phyloP scores from a whole-genome alignment of 495 filamentous ascomycete species.

The Aspergillus carlsbadensis region DNA sequence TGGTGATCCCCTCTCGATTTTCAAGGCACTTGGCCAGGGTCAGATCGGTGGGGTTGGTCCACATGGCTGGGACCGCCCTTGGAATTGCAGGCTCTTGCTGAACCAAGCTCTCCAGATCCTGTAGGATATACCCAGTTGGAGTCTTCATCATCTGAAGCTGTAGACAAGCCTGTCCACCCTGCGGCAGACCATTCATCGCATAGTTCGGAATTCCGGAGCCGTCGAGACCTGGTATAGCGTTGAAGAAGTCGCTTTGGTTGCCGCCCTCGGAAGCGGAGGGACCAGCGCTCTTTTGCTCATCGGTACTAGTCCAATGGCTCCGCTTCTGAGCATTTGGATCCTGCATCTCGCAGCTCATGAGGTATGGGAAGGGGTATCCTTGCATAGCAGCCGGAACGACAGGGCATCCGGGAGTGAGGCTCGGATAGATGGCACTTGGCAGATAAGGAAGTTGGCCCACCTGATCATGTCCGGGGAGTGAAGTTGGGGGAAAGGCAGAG shows the following conservation, averaged over 20 bases:
- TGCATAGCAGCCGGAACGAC: slow-evolving; percentile 18
- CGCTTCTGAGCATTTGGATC: slow-evolving; percentile 6
- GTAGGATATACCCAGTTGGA: slow-evolving; percentile 54
- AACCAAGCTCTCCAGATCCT: slow-evolving; percentile 69
- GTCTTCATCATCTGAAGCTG: slow-evolving; percentile 46
- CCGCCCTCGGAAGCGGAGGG: slow-evolving; percentile 18
- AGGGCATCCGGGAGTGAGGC: slow-evolving; percentile 7
- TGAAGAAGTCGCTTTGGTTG: slow-evolving; percentile 27
- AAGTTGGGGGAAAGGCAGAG: slow-evolving; percentile 22
- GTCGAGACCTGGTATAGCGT: slow-evolving; percentile 17
- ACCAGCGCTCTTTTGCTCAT: slow-evolving; percentile 25
- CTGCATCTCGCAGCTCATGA: slow-evolving; percentile 26
- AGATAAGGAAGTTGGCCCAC: slow-evolving; percentile 31
- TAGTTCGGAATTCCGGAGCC: slow-evolving; percentile 24
- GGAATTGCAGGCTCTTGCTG: slow-evolving; percentile 79
- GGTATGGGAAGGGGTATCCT: slow-evolving; percentile 32
- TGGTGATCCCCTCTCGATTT: slow-evolving; percentile 83
- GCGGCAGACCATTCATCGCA: slow-evolving; percentile 23
- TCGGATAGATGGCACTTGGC: slow-evolving; percentile 24
- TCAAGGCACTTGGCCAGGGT: slow-evolving; percentile 88
- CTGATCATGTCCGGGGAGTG: slow-evolving; percentile 29
- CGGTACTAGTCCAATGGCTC: slow-evolving; percentile 17
- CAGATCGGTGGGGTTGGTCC: slow-evolving; percentile 68
- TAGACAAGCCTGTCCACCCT: slow-evolving; percentile 25
- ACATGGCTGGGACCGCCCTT: slow-evolving; percentile 82